Evolutionary conservation across 2,329 filamentous ascomycete species (phyloP), one percentile per base, ranked within the genome.

Genomic region (Sporothrix schenckii): DNA sequence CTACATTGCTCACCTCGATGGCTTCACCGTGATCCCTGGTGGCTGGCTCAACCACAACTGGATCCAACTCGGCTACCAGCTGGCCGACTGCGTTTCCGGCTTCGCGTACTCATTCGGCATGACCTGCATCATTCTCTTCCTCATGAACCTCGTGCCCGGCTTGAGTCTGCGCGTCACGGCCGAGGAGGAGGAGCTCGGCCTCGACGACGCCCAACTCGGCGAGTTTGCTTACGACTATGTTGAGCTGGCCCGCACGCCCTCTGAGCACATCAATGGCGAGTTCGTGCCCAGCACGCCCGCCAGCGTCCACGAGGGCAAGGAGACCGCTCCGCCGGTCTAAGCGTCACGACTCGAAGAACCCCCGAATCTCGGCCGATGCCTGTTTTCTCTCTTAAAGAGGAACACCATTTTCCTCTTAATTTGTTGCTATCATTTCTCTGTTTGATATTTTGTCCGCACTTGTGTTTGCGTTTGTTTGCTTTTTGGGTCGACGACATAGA

Each of bases 191-290:
- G 89, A 93, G 67, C 83, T 93, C 54, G 93, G 93, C 74, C 93
- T 96, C 72, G 93, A 97, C 76, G 93, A 97, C 76, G 89, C 91
- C 30, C 93, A 97, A 80, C 92, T 97, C 77, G 93, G 93, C 78
- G 93, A 97, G 82, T 97, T 95, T 78, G 93, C 92, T n/a, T 97
- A 97, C 79, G 93, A 97, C 80, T 97, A 96, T 76, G 92, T 97
- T 74, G 93, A 96, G 83, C 84, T 95, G 74, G 90, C 74, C 34
- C 85, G 92, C 85, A 69, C 69, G 7, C 61, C 69, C 24, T 24
- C 69, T 7, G 67, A 71, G 56, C 69, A 63, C 65, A 70, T 70
- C 56, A 65, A 70, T 65, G 71, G 68, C 68, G 68, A 72, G 58
- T 41, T 68, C 14, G 65, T 68, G 10, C 14, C 71, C 49, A 71